A percentile compares a stretch with the other conserved stretches of the same genome.
Evolutionary conservation across 345 rosid genomes (phyloP).

Genomic region (Citrus reticulata): DNA sequence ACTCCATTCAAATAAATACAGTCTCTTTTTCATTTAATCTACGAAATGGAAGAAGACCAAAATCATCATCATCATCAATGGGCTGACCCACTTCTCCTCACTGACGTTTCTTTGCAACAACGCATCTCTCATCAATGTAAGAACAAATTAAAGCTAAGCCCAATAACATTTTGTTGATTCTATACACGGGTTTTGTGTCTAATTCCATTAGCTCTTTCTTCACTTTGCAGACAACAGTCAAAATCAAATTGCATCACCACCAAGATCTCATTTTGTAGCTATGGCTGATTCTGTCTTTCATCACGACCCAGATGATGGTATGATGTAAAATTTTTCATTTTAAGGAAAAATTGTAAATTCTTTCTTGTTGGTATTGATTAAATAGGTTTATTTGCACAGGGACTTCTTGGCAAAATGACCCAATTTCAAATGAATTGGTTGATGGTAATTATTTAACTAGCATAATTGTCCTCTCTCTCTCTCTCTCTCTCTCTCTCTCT

Average conservation of each 20-base stretch:
- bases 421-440: slow-evolving; percentile 2
- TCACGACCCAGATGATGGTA: slow-evolving; percentile 26
- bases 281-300: slow-evolving; percentile 40
- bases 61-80: slow-evolving; percentile 19
- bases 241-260: not conserved
- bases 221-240: slow-evolving; percentile 22
- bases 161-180: not conserved
- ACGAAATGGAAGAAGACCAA: slow-evolving; percentile 6
- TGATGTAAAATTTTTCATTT: not conserved
- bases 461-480: too few relatives aligned
- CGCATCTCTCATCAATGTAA: slow-evolving; percentile 26
- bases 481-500: not conserved
- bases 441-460: slow-evolving; percentile 10
- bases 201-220: not conserved
- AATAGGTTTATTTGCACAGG: slow-evolving; percentile 1
- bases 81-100: slow-evolving; percentile 47
- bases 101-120: slow-evolving; percentile 39
- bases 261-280: slow-evolving; percentile 10
- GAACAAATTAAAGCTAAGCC: not conserved
- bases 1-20: not conserved
- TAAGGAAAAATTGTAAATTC: not conserved
- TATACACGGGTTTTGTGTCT: not conserved
- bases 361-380: not conserved
- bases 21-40: too few relatives aligned
- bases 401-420: slow-evolving; percentile 7